A percentile compares a stretch with the other conserved stretches of the same genome.
Evolutionary conservation across 306 rosid species (phyloP).

Genomic region (Purshia tridentata): DNA sequence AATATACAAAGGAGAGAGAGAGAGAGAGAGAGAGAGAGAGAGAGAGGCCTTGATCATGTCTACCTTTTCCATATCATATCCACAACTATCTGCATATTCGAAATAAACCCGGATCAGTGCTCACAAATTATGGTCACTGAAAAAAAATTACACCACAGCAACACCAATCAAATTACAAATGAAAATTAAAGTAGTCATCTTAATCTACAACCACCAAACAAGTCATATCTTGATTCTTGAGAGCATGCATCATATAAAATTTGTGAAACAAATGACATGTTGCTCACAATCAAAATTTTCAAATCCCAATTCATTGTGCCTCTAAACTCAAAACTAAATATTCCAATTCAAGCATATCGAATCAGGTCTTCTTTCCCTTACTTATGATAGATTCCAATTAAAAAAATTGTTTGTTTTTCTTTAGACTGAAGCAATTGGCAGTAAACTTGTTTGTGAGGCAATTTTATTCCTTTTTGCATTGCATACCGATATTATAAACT

Average conservation of each 20-base stretch:
- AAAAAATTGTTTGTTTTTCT: too few species aligned
- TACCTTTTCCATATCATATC: conserved; percentile 87
- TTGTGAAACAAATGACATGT: too few species aligned
- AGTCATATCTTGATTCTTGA: too few species aligned
- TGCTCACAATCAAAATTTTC: not conserved
- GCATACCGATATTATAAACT: not conserved
- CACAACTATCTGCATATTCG: conserved; percentile 64
- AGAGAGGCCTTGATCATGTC: not conserved
- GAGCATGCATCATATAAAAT: too few species aligned
- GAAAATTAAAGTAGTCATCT: not conserved
- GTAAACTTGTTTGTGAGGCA: not conserved
- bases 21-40: not conserved
- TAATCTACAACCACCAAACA: conserved; percentile 1
- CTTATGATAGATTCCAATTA: not conserved
- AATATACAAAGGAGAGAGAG: not conserved
- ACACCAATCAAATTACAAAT: not conserved
- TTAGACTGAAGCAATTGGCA: not conserved
- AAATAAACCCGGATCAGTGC: conserved; percentile 33
- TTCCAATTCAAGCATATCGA: not conserved
- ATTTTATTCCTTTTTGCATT: not conserved
- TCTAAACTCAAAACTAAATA: not conserved
- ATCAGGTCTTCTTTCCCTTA: not conserved
- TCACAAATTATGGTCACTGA: conserved; percentile 1
- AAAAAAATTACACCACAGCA: not conserved
- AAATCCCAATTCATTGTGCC: not conserved